Evolutionary conservation across 306 rosid genomes (phyloP), one percentile per base, ranked within the genome.

Genomic region (Rosa chinensis): DNA sequence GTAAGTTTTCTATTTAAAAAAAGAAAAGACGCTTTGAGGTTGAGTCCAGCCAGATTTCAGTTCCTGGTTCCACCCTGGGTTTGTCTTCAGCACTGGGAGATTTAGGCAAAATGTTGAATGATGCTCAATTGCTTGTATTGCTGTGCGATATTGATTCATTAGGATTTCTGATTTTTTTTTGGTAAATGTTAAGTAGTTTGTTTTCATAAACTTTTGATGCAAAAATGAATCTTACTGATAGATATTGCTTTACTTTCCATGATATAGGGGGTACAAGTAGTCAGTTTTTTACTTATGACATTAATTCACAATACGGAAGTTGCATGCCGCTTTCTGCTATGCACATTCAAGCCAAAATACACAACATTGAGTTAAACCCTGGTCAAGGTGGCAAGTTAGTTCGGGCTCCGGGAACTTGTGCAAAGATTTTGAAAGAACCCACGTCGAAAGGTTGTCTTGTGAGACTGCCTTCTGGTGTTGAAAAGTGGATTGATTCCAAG

Each of bases 321-420:
- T 92, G 94, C 82, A 87, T 94, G 94, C 98, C 97, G 2, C 87
- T 94, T 40, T 47, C 91, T 21, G 75, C 90, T 1, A 90, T 94
- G 97, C 94, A 94, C 32, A 94, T 94, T 44, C 94, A 97, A 70
- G 93, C 97, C 52, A 88, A 92, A 73, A 89, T 94, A 88, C 98
- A 90, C 90, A 90, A 91, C 84, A 84, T 92, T 21, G 98, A 92
- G 89, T 11, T 89, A 79, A 88, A 87, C 67, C 97, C 97, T 0
- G 94, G 98, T 78, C 94, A 94, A 89, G 97, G 98, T 18, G 97
- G 89, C 74, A 94, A 94, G 86, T 88, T 94, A 1, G 94, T 94
- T n/a, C 87, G 94, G 48, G 87, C 98, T 6, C 93, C 97, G 0
- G 98, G 98, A 75, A 88, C 97, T 12, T 72, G 61, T 70, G 97